Evolutionary conservation across 306 rosid genomes (phyloP), one percentile per base, ranked within the genome.

Genomic region (Trifolium repens): DNA sequence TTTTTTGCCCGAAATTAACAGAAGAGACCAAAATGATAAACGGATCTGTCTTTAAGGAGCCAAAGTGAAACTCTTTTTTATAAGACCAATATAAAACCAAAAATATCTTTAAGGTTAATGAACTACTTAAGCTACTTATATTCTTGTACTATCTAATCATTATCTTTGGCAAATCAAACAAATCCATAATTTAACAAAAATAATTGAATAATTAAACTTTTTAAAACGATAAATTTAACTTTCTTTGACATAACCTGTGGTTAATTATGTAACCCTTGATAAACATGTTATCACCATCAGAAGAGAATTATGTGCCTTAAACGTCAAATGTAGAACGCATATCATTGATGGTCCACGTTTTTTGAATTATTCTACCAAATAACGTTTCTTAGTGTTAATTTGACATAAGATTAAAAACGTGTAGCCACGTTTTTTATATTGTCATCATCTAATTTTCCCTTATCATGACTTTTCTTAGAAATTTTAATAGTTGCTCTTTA

Each of bases 281-380:
- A 27, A 59, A 0, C 35, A 57, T 57, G 62, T 57, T 57, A 57
- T 24, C 13, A 57, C 8, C 14, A 57, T 57, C 8, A 7, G 16
- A 62, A 62, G 8, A 40, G 42, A n/a, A 62, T 34, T 62, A 62
- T 15, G 46, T 62, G 32, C 9, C 44, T 73, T 60, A 61, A 46
- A 73, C 46, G 34, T 46, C 47, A 60, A 72, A 57, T 43, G 14
- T 6, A 14, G 6, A 72, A 72, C 30, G 16, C 27, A 63, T 59
- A 42, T 42, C 4, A 27, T 27, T 59, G 11, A 24, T 9, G 3
- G 27, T 15, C 9, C 67, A 61, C 44, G 43, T 61, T 58, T 42
- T 30, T 5, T 61, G 60, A 62, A 74, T 11, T 32, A 13, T 62
- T 27, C 46, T 47, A 60, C 17, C 7, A n/a, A 32, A 14, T 61